phyloP scores from a whole-genome alignment of 768 basidiomycete species.

The Panaeolus papilionaceus region DNA sequence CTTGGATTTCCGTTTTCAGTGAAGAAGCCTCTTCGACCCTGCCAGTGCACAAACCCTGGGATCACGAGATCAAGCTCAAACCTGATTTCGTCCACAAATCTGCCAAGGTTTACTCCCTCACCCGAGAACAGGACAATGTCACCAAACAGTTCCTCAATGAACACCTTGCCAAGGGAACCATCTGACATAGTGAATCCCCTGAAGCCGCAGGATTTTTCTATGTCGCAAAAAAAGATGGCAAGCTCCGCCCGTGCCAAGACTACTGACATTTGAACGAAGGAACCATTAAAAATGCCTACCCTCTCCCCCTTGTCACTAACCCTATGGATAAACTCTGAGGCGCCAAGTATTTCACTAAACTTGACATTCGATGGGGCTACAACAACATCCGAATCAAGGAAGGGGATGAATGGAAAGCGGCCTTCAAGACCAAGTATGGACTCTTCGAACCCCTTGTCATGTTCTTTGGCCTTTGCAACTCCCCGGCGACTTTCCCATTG shows the following conservation, averaged over 20 bases:
- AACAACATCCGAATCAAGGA: too few species aligned
- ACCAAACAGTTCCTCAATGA: slow-evolving; percentile 29
- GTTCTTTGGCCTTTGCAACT: slow-evolving; percentile 23
- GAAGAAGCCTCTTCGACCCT: slow-evolving; percentile 20
- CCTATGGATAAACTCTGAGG: slow-evolving; percentile 31
- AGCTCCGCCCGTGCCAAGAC: slow-evolving; percentile 35
- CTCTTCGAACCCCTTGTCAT: slow-evolving; percentile 30
- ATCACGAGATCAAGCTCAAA: slow-evolving; percentile 27
- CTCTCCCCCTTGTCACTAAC: slow-evolving; percentile 35
- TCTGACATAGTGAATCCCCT: slow-evolving; percentile 30
- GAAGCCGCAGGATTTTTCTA: slow-evolving; percentile 35
- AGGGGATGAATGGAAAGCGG: slow-evolving; percentile 32
- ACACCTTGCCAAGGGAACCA: slow-evolving; percentile 27
- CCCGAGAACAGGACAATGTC: slow-evolving; percentile 22
- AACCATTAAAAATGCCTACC: too few species aligned
- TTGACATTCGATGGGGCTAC: slow-evolving; percentile 35
- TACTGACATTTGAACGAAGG: slow-evolving; percentile 29
- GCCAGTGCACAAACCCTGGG: slow-evolving; percentile 16
- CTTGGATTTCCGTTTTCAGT: slow-evolving; percentile 17
- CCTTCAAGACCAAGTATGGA: slow-evolving; percentile 44
- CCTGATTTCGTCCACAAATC: slow-evolving; percentile 13
- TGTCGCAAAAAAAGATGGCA: slow-evolving; percentile 30
- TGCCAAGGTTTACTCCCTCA: slow-evolving; percentile 10
- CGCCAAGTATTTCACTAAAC: slow-evolving; percentile 33
- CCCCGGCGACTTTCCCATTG: slow-evolving; percentile 22